These are phyloP conservation scores for Fusarium euwallaceae DNA, from an alignment of 2,329 filamentous ascomycete species.

Conservation along the genomic window DNA sequence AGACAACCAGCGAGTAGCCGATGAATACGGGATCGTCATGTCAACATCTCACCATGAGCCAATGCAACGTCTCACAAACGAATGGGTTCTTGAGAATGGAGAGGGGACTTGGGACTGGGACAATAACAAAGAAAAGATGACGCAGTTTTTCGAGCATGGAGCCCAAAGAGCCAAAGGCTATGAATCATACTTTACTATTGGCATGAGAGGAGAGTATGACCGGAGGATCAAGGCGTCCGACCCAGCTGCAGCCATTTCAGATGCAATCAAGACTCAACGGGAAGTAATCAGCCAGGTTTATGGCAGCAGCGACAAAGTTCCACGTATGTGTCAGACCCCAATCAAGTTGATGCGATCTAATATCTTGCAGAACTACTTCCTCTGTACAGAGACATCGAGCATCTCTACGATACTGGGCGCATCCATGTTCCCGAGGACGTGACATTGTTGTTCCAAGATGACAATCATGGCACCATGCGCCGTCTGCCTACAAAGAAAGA, in stretches of 20 bases:
- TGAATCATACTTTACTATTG: constrained; percentile 35
- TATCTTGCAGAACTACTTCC: constrained; percentile 66
- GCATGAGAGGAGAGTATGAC: constrained; percentile 35
- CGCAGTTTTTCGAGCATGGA: constrained; percentile 26
- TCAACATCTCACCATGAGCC: constrained; percentile 36
- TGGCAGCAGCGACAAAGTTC: constrained; percentile 57
- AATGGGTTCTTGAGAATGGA: constrained; percentile 24
- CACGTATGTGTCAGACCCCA: constrained; percentile 50
- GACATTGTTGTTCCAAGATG: constrained; percentile 72
- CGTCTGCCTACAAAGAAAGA: constrained; percentile 68
- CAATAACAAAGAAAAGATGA: constrained; percentile 29
- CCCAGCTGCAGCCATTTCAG: constrained; percentile 23
- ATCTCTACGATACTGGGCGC: constrained; percentile 69
- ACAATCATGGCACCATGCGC: constrained; percentile 72
- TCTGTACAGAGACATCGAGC: constrained; percentile 75
- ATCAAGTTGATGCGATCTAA: rapidly evolving
- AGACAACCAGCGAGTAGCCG: constrained; percentile 68
- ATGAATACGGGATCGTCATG: constrained; percentile 49
- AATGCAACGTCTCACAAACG: constrained; percentile 33
- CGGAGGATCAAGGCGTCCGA: constrained; percentile 21
- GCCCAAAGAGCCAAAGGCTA: constrained; percentile 7
- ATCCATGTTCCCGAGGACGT: constrained; percentile 72
- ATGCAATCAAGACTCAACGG: constrained; percentile 59
- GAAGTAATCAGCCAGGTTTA: constrained; percentile 66
- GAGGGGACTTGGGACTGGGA: constrained; percentile 37